These are phyloP conservation scores for Mrakia frigida DNA, from an alignment of 768 basidiomycete genomes.

Conservation along the genomic window DNA sequence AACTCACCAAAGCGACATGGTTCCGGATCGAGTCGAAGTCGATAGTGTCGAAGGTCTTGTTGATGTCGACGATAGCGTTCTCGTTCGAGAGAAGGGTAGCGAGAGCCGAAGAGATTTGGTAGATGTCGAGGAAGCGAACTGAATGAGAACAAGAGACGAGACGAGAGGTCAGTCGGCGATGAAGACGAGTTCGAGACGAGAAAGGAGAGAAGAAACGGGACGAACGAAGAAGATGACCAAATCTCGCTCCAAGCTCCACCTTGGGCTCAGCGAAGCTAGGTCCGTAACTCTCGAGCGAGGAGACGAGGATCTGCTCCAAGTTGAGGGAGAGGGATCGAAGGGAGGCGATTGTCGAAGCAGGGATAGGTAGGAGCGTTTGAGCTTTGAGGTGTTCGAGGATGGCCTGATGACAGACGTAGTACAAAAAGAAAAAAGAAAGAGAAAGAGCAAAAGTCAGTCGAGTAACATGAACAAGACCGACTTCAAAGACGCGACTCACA, in stretches of 20 bases:
- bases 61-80: conserved; percentile 79
- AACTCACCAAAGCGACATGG: conserved; percentile 65
- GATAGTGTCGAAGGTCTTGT: conserved; percentile 77
- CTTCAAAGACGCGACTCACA: conserved; percentile 55
- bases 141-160: conserved; percentile 4
- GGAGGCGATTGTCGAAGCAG: conserved; percentile 60
- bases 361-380: conserved; percentile 74
- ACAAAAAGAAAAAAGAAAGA: neutral
- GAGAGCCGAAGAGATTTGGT: conserved; percentile 83
- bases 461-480: no score
- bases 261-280: conserved; percentile 88
- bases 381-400: conserved; percentile 77
- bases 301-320: conserved; percentile 82
- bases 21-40: conserved; percentile 88
- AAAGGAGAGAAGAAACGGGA: conserved; percentile 6
- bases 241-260: conserved; percentile 82
- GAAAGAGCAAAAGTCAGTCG: neutral
- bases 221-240: conserved; percentile 81
- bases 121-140: conserved; percentile 89
- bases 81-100: conserved; percentile 82
- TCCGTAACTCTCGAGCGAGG: conserved; percentile 74
- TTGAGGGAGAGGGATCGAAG: conserved; percentile 78
- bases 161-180: neutral
- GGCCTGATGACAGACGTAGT: conserved; percentile 52
- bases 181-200: neutral